Evolutionary conservation across 768 basidiomycete species (phyloP), one percentile per base, ranked within the genome.

Genomic region (Russula emetica): DNA sequence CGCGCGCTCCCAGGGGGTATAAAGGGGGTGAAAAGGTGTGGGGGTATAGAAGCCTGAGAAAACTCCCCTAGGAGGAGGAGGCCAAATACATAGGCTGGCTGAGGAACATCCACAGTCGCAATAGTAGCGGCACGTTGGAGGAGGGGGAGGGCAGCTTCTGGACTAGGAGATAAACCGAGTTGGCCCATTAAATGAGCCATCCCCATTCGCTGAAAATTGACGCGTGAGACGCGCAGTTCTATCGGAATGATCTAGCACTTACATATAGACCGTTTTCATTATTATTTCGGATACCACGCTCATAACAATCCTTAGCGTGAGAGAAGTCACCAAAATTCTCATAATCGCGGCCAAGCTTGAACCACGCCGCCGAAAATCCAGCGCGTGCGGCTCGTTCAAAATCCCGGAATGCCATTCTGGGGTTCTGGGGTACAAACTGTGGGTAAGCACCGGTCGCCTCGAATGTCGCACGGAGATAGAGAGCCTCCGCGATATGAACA

Each of bases 151-250:
- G 90, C 95, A 2, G 73, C 71, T 13, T 80, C 72, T 0, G 82
- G 80, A 55, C 82, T 79, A 4, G 80, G 69, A 2, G 79, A 75
- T 13, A 92, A 77, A 11, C 82, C 81, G 22, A 98, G 85, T 72
- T 98, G 96, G 36, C 92, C 94, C 69, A 94, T 82, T 10, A 98
- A 78, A 71, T 94, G 80, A 0, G 94, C 95, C 87, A 96, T 95
- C 1, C 93, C 95, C 78, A 98, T 82, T 0, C 95, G 87, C 90
- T 94, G 32, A 28, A 11, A 8, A 14, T 52, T n/a, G 60, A 50
- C 5, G 18, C 22, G 66, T n/a, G 58, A 51, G 40, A 65, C 28
- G 24, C 20, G 47, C 28, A 38, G 54, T 70, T 70, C 61, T 63
- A 66, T 57, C 28, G 62, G 32, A 66, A 40, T 28, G 22, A 53